These are phyloP conservation scores for Spathaspora girioi DNA, from an alignment of 805 yeast genomes.

Conservation along the genomic window DNA sequence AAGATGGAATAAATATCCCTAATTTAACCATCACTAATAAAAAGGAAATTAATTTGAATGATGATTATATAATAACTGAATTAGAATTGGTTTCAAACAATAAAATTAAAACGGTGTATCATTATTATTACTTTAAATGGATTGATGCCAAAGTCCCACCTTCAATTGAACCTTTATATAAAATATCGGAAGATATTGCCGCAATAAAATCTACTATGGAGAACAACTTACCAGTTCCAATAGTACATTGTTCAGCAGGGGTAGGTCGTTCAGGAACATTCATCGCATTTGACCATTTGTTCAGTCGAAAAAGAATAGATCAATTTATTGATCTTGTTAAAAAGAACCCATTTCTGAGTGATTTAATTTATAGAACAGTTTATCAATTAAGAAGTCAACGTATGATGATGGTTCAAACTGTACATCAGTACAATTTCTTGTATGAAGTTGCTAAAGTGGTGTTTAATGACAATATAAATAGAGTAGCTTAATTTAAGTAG, in stretches of 20 bases:
- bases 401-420: slow-evolving; percentile 45
- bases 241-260: slow-evolving; percentile 46
- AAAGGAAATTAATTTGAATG: slow-evolving; percentile 10
- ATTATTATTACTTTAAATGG: slow-evolving; percentile 43
- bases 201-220: slow-evolving; percentile 4
- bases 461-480: background rate
- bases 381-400: slow-evolving; percentile 26
- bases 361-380: slow-evolving; percentile 27
- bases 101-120: slow-evolving; percentile 26
- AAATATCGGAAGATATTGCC: slow-evolving; percentile 19
- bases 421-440: slow-evolving; percentile 32
- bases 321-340: background rate
- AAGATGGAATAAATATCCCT: slow-evolving; percentile 20
- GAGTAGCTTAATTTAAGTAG: background rate
- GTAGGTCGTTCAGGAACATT: slow-evolving; percentile 45
- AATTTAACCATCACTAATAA: slow-evolving; percentile 15
- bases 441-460: slow-evolving; percentile 16
- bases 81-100: slow-evolving; percentile 18
- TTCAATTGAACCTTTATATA: slow-evolving; percentile 25
- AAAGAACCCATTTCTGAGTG: slow-evolving; percentile 9
- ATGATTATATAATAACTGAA: slow-evolving; percentile 21
- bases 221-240: slow-evolving; percentile 16
- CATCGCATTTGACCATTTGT: slow-evolving; percentile 33
- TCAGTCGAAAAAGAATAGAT: background rate
- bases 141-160: slow-evolving; percentile 41